Evolutionary conservation across 139 green algal species (phyloP), one percentile per base, ranked within the genome.

Genomic region (Micractinium sp.): DNA sequence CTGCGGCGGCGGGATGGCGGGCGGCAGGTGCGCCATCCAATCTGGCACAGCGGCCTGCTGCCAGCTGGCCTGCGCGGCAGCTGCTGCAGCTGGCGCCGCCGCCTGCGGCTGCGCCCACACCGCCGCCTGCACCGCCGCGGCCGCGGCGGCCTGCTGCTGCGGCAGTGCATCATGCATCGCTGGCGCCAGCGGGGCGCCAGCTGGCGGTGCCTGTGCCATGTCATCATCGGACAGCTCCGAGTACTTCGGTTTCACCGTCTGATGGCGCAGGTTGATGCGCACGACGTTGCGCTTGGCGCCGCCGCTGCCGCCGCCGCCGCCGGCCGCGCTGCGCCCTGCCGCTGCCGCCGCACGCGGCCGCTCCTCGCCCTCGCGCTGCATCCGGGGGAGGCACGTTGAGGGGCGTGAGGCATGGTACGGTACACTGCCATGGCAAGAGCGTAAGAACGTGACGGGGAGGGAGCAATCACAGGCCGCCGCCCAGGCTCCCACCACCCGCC

Each of bases 231-330:
- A 87, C 36, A 80, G 82, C 38, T 87, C 82, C 25, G 82, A 63
- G 29, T 87, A 87, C 36, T 67, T 79, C 25, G 82, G 82, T 38
- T 87, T 78, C 23, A 31, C 82, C 0, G 82, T 87, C 82, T 87
- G 82, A 63, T 87, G 82, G 35, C 82, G 82, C 63, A 87, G 63
- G 66, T 87, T 87, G 82, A 87, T 87, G 63, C 63, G 61, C 14
- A 87, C 82, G 63, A 87, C 82, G 36, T 87, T 87, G 82, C 82
- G 82, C 9, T 56, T 31, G 2, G 81, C n/a, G 13, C 18, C 5
- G 79, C 82, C 20, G 61, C 61, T 23, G 0, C 33, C 77, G 82
- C 82, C 39, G 79, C 35, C 39, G 39, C 20, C 35, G 23, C 39
- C 41, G 15, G 78, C 38, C 41, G 38, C 41, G 79, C 47, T n/a